Conservation (phyloP, 139 green algal species). For the Micractinium conductrix region DNA sequence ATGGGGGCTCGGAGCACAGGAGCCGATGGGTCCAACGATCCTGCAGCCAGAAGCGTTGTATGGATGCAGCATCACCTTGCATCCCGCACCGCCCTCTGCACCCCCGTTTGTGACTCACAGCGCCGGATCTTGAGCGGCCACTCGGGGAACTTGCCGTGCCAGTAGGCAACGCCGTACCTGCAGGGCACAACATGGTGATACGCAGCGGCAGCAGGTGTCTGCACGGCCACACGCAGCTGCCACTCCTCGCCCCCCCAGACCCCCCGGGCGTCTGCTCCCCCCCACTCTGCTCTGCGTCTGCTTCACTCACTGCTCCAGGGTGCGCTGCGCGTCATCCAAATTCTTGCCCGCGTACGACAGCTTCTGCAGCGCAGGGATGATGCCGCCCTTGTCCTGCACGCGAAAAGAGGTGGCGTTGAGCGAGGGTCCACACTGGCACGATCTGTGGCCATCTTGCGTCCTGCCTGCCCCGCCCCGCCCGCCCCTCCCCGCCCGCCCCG, state of each 20-base stretch:
- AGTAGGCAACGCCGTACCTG: slow-evolving; percentile 89
- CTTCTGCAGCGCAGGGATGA: slow-evolving; percentile 83
- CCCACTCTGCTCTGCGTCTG: too few relatives aligned
- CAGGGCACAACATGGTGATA: not conserved
- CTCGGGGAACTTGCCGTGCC: slow-evolving; percentile 88
- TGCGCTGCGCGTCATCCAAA: slow-evolving; percentile 88
- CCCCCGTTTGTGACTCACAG: slow-evolving; percentile 36
- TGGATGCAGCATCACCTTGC: too few relatives aligned
- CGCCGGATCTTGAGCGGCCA: slow-evolving; percentile 83
- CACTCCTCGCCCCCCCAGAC: not conserved
- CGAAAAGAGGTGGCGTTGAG: not conserved
- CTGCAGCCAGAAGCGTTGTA: too few relatives aligned
- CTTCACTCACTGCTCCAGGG: slow-evolving; percentile 80
- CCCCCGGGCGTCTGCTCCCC: too few relatives aligned
- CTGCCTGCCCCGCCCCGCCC: too few relatives aligned
- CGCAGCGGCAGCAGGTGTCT: not conserved
- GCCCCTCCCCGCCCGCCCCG: too few relatives aligned
- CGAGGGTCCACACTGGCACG: too few relatives aligned
- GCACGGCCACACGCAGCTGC: not conserved
- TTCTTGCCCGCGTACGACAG: slow-evolving; percentile 83
- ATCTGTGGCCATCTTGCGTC: too few relatives aligned
- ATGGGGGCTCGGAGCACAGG: too few relatives aligned
- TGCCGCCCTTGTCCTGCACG: slow-evolving; percentile 73
- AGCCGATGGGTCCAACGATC: too few relatives aligned
- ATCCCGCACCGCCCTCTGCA: too few relatives aligned